A percentile compares a stretch with the other conserved stretches of the same genome.
Conservation (phyloP, 257 asterid species). For the Solanum gandarillasii region DNA sequence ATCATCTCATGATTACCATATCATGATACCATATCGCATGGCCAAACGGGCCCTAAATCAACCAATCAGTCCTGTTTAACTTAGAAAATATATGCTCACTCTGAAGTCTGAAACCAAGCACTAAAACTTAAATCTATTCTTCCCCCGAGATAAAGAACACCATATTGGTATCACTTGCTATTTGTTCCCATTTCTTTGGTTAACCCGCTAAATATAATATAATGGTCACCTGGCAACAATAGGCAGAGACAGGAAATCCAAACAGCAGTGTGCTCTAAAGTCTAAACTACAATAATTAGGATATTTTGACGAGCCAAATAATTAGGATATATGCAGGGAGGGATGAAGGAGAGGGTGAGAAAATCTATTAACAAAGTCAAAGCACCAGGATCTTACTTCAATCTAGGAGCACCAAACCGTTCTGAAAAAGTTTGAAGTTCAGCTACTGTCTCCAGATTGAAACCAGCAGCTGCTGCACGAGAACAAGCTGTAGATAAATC, state of each 20-base stretch:
- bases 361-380: neutral
- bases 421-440: constrained; percentile 88
- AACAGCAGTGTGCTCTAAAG: neutral
- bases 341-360: neutral
- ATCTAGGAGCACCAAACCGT: constrained; percentile 62
- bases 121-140: neutral
- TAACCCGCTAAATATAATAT: neutral
- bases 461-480: constrained; percentile 86
- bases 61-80: neutral
- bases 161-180: neutral
- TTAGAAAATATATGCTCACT: neutral
- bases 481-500: constrained; percentile 62
- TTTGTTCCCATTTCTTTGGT: neutral
- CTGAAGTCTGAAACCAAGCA: neutral
- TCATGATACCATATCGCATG: no score
- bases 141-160: neutral
- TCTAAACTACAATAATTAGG: neutral
- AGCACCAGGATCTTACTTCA: constrained; percentile 43
- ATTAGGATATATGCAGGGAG: neutral
- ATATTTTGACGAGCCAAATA: neutral
- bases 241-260: neutral
- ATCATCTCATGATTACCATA: no score
- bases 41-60: no score
- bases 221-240: neutral
- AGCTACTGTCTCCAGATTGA: constrained; percentile 47